Percentiles rank a stretch among this genome's conserved stretches.
Conservation (phyloP, 805 yeast genomes). For the Naumovozyma dairenensis region DNA sequence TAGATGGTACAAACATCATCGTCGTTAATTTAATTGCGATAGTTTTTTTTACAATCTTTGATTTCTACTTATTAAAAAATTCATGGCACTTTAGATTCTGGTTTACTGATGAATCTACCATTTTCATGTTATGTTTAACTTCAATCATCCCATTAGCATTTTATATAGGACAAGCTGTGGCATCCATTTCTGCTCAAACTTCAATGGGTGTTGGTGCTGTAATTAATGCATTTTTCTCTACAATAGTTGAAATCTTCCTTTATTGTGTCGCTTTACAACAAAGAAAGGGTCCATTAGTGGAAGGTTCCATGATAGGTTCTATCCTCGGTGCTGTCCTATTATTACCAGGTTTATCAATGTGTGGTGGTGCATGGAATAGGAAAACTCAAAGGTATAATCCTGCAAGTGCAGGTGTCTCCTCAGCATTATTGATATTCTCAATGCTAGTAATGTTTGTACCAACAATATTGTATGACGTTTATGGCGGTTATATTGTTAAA, state of each 20-base stretch:
- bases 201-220: constrained; percentile 99
- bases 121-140: constrained; percentile 66
- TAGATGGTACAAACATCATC: constrained; percentile 91
- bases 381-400: constrained; percentile 96
- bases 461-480: constrained; percentile 78
- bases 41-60: constrained; percentile 74
- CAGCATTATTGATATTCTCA: constrained; percentile 89
- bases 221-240: constrained; percentile 93
- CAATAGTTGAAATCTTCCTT: constrained; percentile 84
- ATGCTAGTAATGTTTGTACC: constrained; percentile 89
- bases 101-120: constrained; percentile 48
- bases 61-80: constrained; percentile 55
- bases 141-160: constrained; percentile 92
- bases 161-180: constrained; percentile 98
- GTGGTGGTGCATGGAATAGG: constrained; percentile 88
- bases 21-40: constrained; percentile 74
- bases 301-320: constrained; percentile 92
- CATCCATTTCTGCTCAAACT: constrained; percentile 95
- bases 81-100: constrained; percentile 26
- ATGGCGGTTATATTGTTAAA: constrained; percentile 72
- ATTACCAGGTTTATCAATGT: constrained; percentile 92
- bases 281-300: constrained; percentile 80
- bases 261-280: constrained; percentile 87
- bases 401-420: constrained; percentile 91
- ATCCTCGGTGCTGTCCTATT: constrained; percentile 85